Base-by-base conservation (phyloP, 345 rosid genomes). In the Citrus hindsii region DNA sequence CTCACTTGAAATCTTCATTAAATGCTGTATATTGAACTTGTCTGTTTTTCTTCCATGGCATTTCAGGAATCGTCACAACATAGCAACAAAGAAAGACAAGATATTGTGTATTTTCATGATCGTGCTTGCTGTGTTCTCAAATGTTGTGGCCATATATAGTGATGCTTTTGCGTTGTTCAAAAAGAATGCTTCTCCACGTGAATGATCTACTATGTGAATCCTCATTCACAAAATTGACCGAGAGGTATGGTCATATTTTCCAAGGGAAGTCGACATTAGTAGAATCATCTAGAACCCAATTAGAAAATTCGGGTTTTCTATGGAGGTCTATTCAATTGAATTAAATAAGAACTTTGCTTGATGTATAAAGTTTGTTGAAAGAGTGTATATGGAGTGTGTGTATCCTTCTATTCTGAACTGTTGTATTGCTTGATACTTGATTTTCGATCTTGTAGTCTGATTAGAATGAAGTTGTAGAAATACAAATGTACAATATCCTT, bases 51-150 rank as follows among this genome's bases (percentile, higher is more conserved):
- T 60, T n/a, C 27, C 4, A 51, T 70, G 73, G 79, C 35, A 16
- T 74, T 84, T 64, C 90, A 94, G 99, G 91, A 91, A 96, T 82
- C 90, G 80, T 18, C 95, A 90, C 84, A 76, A 84, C 79, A 86
- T 82, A 83, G 97, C 97, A 51, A 94, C 97, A 18, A 85, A 72
- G 62, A 83, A 82, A 84, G 98, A 92, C 91, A 93, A 84, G 89
- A 84, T 82, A 21, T 70, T 92, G 61, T 82, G 90, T 59, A 40
- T 82, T 21, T 84, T 88, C 86, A 92, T 96, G 97, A 87, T 94
- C 30, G 86, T 90, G 42, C 90, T 95, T 71, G 94, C 96, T 0
- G 98, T 93, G 9, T 84, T 93, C 76, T 88, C 98, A 38, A 92
- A 90, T 73, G 42, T 53, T 35, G 85, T 95, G 67, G 99, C 99